Base-by-base conservation (phyloP, 2,329 filamentous ascomycete species). In the Trichoderma sp. region DNA sequence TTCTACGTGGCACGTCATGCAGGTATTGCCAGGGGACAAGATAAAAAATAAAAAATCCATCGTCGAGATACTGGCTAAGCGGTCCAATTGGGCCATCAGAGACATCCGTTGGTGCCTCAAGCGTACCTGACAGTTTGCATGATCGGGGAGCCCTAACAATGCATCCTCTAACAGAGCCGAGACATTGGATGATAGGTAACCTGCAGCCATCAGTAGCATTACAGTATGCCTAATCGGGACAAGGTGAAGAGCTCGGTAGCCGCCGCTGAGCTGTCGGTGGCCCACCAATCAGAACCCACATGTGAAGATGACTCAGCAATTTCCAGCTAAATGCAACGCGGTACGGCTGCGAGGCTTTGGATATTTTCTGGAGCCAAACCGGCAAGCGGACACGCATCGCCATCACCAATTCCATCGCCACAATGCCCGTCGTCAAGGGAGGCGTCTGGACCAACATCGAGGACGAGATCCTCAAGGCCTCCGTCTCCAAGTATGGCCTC, bases 381-480 rank as follows among this genome's bases (percentile, higher is more conserved):
- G 58, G 56, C 58, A 21, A 34, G 30, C 24, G 24, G 57, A n/a
- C 68, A 68, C 51, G 70, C 71, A 69, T 72, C 61, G 30, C 63
- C 69, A 68, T 56, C 61, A 9, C 51, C 53, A 60, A 53, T 69
- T 64, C 57, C 70, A 72, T 64, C 72, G 76, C 76, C 79, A 80
- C 77, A 78, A 92, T 92, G 90, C 89, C 90, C 75, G 90, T 92
- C 81, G 90, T 92, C 81, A 92, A 92, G 80, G 90, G 90, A 84
- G 90, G 90, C 77, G 90, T 92, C 74, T 92, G 90, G 90, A 92
- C 90, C 63, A 92, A 92, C 78, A 91, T 92, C 70, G 90, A 92
- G 87, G 96, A 99, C 84, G 96, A 99, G 83, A 97, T 98, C 79
- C 92, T 99, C 84, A 98, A 98, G 84, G 95, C 94, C 71, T 92